Evolutionary conservation across 2,329 filamentous ascomycete genomes (phyloP), one percentile per base, ranked within the genome.

Genomic region (Penicillium rolfsii): DNA sequence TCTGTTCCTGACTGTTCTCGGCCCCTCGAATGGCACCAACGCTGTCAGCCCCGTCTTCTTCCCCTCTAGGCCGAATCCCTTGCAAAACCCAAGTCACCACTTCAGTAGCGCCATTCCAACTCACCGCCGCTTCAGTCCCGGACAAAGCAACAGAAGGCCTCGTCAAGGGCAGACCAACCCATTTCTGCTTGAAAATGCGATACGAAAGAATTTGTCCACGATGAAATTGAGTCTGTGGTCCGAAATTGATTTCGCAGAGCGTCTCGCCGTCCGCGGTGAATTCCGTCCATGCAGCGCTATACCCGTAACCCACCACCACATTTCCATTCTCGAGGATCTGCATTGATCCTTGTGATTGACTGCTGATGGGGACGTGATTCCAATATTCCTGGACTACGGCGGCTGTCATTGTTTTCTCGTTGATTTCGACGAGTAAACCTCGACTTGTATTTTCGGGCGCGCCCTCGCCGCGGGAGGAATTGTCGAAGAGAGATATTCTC

Each of bases 231-330:
- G 58, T 55, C 14, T 52, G 38, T 52, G 57, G 71, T 53, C 68
- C 79, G 68, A 86, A 77, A 68, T 84, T 82, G 4, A 76, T 79
- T 58, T 87, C 82, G 77, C 85, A 85, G 35, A 87, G 77, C 1
- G 82, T 73, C 7, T 69, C 67, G 16, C 74, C 75, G 1, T 67
- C 57, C 11, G 78, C 72, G 6, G 81, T 83, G 68, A 83, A 84
- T 65, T 87, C 84, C 9, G 80, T 82, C 66, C 80, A 81, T 0
- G 81, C 79, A 3, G 83, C 80, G 24, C 76, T 77, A 22, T 79
- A 79, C 16, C 85, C 82, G 72, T 80, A 85, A 16, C 80, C 81
- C 16, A 84, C 71, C 2, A 85, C 72, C 4, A 80, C 76, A 64
- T 84, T 83, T 5, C 77, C 77, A 19, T 57, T 73, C 0, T 73